Evolutionary conservation across 1,284 basidiomycete genomes (phyloP), one percentile per base, ranked within the genome.

Genomic region (Athelia sp.): DNA sequence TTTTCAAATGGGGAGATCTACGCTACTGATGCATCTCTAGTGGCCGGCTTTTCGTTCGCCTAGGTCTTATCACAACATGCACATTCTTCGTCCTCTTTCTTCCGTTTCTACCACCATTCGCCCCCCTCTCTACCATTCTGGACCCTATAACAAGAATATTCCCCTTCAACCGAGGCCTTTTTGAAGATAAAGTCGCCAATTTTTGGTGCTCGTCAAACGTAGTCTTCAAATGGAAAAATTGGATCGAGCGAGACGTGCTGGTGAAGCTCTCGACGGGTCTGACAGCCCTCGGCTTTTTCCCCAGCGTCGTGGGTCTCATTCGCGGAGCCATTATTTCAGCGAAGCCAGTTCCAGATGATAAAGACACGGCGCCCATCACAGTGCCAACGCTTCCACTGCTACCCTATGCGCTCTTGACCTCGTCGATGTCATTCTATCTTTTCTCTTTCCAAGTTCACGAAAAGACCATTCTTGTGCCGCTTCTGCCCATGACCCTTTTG

Each of bases 361-460:
- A 47, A 4, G 52, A 50, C 4, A 21, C 49, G 48, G 31, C 60
- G 46, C 51, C 61, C 48, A 40, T 62, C 63, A 58, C 58, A 59
- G 70, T 72, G 1, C 81, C 79, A 13, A 81, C 80, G 45, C 70
- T 85, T 46, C 78, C 77, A 15, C 70, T 87, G 29, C 73, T 86
- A 42, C 85, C 79, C 15, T 90, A 81, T 60, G 86, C 84, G 2
- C 70, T 91, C 29, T 73, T 90, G 46, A 83, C 81, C 14, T 82
- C 80, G 1, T 84, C 88, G 0, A 76, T 95, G 72, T 87, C 92
- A 3, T 96, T 97, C 75, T 97, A 94, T 70, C 72, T 98, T 21
- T 95, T 97, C 69, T 94, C 93, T 6, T 96, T 97, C 65, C 93
- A 97, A 63, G 93, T 94, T 23, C 93, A 96, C 67, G 93, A 97